Evolutionary conservation across 345 rosid species (phyloP), one percentile per base, ranked within the genome.

Genomic region (Heritiera littoralis): DNA sequence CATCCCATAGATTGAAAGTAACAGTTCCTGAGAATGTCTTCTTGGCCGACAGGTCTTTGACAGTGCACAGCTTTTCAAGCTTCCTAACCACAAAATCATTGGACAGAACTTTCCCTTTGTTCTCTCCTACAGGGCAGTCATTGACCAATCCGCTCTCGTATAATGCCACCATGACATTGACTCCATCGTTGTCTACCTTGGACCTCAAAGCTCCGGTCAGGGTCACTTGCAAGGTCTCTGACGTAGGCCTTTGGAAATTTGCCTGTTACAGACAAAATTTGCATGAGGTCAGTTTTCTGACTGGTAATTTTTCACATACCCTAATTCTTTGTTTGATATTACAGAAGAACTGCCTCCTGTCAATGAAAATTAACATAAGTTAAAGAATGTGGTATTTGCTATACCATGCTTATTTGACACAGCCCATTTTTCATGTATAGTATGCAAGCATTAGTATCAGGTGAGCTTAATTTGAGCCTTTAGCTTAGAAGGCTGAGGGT

Each of bases 1-100:
- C 86, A 30, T 92, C 92, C 98, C 95, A 92, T 0, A 92, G 82
- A n/a, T 88, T 49, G 80, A 93, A 91, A 74, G 81, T 89, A 28
- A 88, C 88, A n/a, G 86, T 93, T 78, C 93, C 94, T 1, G 94
- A 85, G 8, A 95, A 80, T 12, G 82, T 63, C 81, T 91, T 93
- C 90, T 85, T 91, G 11, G 90, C 78, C 0, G 92, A 77, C 20
- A 85, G 52, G 77, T 93, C 94, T 80, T 88, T 90, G 51, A 89
- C 91, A 14, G 88, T 85, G 80, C 90, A 86, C 72, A 95, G 88
- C 85, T 88, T 95, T 83, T 91, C 95, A 10, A 93, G 87, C 89
- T 82, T 92, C 79, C 98, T 84, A 2, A 95, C 96, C 9, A 95
- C 91, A 13, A 81, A 90, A 84, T 93, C 97, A 77, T 92, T 92